A percentile compares a stretch with the other conserved stretches of the same genome.
Evolutionary conservation across 345 rosid species (phyloP).

Genomic region (Turnera subulata): DNA sequence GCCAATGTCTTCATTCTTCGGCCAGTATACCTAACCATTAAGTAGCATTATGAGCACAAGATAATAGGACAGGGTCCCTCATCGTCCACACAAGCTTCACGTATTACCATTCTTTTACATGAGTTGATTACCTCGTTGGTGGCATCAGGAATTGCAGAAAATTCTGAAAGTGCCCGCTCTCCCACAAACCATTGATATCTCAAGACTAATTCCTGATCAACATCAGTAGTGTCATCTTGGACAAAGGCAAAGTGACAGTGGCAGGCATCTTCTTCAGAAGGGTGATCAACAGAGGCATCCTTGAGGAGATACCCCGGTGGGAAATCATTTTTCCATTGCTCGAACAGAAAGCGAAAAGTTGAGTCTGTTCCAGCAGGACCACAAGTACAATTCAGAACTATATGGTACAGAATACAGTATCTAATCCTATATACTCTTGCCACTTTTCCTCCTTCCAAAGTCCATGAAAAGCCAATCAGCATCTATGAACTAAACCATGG

Average conservation of each 20-base stretch:
- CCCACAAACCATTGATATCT: slow-evolving; percentile 86
- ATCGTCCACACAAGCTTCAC: background rate
- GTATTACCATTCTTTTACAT: background rate
- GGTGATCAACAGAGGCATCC: slow-evolving; percentile 80
- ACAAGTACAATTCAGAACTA: slow-evolving; percentile 3
- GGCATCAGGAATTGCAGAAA: slow-evolving; percentile 70
- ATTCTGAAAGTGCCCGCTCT: slow-evolving; percentile 65
- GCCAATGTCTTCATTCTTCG: slow-evolving; percentile 75
- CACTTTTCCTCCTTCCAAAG: too few species aligned
- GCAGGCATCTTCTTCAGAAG: slow-evolving; percentile 91
- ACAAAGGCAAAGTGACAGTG: slow-evolving; percentile 64
- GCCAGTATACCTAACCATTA: slow-evolving; percentile 76
- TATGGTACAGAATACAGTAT: too few species aligned
- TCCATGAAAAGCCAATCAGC: too few species aligned
- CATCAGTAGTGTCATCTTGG: slow-evolving; percentile 49
- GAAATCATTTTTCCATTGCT: slow-evolving; percentile 75
- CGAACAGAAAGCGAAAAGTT: slow-evolving; percentile 66
- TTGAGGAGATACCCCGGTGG: slow-evolving; percentile 73
- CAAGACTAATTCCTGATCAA: slow-evolving; percentile 51
- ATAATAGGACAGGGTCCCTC: background rate
- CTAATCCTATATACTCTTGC: too few species aligned
- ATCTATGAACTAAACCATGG: too few species aligned
- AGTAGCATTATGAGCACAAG: slow-evolving; percentile 6
- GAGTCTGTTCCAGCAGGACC: slow-evolving; percentile 52
- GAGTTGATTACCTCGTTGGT: slow-evolving; percentile 58